phyloP scores from a whole-genome alignment of 2,329 filamentous ascomycete genomes.

The Aspergillus piperis region DNA sequence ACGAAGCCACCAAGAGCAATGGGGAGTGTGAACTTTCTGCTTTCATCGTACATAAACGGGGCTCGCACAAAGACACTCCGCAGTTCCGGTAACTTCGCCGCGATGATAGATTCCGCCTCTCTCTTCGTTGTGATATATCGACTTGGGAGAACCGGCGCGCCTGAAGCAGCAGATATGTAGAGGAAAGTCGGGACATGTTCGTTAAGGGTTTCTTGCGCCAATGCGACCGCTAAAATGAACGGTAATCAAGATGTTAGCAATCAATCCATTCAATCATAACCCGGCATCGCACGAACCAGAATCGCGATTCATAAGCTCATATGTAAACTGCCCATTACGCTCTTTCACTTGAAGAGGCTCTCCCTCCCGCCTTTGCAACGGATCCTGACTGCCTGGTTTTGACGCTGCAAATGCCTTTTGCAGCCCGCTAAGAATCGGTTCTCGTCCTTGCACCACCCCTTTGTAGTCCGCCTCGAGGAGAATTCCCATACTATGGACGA shows the following conservation, averaged over 20 bases:
- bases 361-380: slow-evolving; percentile 62
- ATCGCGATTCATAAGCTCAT: slow-evolving; percentile 97
- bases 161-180: slow-evolving; percentile 86
- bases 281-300: slow-evolving; percentile 46
- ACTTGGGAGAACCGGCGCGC: slow-evolving; percentile 77
- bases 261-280: not conserved
- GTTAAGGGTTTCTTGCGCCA: slow-evolving; percentile 73
- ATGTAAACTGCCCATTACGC: slow-evolving; percentile 77
- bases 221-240: slow-evolving; percentile 66
- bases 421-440: slow-evolving; percentile 77
- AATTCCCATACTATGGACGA: slow-evolving; percentile 95
- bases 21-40: slow-evolving; percentile 77
- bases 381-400: slow-evolving; percentile 66
- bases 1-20: slow-evolving; percentile 76
- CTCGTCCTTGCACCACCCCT: slow-evolving; percentile 77
- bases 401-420: slow-evolving; percentile 73
- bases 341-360: slow-evolving; percentile 66
- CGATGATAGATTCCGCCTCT: slow-evolving; percentile 79
- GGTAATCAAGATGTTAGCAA: slow-evolving; percentile 2
- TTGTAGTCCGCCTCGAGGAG: slow-evolving; percentile 98
- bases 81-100: slow-evolving; percentile 70
- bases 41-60: slow-evolving; percentile 85
- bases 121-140: slow-evolving; percentile 91
- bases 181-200: slow-evolving; percentile 71
- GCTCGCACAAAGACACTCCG: slow-evolving; percentile 80